Percentiles rank a stretch among this genome's conserved stretches.
Conservation (phyloP, 768 basidiomycete genomes). For the Leucocoprinus sp. region DNA sequence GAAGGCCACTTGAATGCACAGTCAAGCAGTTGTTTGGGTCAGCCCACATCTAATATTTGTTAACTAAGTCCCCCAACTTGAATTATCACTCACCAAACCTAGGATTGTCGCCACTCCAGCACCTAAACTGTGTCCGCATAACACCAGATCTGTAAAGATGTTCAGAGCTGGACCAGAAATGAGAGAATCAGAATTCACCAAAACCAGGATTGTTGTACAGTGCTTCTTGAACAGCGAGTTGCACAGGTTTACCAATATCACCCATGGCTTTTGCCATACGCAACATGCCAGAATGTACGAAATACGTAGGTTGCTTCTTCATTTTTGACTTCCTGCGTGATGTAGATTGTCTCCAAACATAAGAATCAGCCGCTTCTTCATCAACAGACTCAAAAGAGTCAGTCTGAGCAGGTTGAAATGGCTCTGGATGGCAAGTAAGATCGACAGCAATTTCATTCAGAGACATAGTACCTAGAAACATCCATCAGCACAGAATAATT, state of each 20-base stretch:
- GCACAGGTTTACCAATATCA: slow-evolving; percentile 65
- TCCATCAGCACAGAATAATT: neutral
- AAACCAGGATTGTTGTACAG: slow-evolving; percentile 62
- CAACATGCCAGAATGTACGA: slow-evolving; percentile 77
- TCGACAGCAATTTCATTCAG: slow-evolving; percentile 83
- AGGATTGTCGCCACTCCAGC: slow-evolving; percentile 74
- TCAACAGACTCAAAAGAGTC: slow-evolving; percentile 12
- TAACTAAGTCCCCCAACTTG: neutral
- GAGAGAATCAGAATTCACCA: slow-evolving; percentile 36
- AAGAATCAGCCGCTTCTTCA: slow-evolving; percentile 23
- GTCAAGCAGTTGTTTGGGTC: slow-evolving; percentile 72
- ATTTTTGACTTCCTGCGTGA: slow-evolving; percentile 14
- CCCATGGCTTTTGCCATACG: slow-evolving; percentile 79
- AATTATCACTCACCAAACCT: slow-evolving; percentile 40
- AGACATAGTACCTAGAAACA: slow-evolving; percentile 61
- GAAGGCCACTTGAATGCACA: slow-evolving; percentile 60
- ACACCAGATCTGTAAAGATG: slow-evolving; percentile 45
- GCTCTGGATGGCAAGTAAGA: slow-evolving; percentile 69
- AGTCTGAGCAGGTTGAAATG: slow-evolving; percentile 49
- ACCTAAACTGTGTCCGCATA: slow-evolving; percentile 81
- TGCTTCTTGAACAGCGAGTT: slow-evolving; percentile 64
- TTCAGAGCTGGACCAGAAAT: neutral
- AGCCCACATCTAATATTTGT: slow-evolving; percentile 69
- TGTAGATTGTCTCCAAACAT: slow-evolving; percentile 28
- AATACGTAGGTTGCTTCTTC: slow-evolving; percentile 27